These are phyloP conservation scores for Dioscorea zingiberensis DNA, from an alignment of 106 monocot species.

Conservation along the genomic window DNA sequence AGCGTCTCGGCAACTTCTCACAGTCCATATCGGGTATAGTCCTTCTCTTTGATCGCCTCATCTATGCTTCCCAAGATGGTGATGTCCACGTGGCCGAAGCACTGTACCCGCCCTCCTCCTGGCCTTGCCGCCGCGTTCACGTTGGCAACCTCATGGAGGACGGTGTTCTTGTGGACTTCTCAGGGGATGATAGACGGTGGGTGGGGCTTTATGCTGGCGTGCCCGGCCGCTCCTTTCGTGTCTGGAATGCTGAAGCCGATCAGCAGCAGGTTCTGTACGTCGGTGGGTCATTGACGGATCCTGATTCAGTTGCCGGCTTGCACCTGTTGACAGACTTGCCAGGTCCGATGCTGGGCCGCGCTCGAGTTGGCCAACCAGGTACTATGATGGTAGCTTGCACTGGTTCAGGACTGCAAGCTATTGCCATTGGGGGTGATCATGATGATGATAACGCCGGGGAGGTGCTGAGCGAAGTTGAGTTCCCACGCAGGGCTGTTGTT, in stretches of 20 bases:
- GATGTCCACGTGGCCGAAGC: slow-evolving; percentile 29
- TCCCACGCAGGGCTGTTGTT: slow-evolving; percentile 5
- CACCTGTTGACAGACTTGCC: slow-evolving; percentile 32
- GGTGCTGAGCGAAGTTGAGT: slow-evolving; percentile 8
- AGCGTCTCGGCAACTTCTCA: slow-evolving; percentile 33
- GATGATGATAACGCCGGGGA: slow-evolving; percentile 11
- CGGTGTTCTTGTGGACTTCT: slow-evolving; percentile 50
- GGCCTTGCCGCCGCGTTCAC: slow-evolving; percentile 16
- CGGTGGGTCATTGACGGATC: slow-evolving; percentile 43
- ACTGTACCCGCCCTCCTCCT: background rate
- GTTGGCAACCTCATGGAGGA: slow-evolving; percentile 50
- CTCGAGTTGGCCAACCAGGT: slow-evolving; percentile 16
- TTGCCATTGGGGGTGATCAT: no score
- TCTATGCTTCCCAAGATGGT: slow-evolving; percentile 20
- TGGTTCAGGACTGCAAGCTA: slow-evolving; percentile 17
- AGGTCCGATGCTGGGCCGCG: slow-evolving; percentile 19
- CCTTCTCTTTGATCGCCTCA: slow-evolving; percentile 12
- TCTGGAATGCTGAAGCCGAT: slow-evolving; percentile 40
- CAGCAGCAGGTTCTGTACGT: slow-evolving; percentile 28
- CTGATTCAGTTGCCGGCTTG: slow-evolving; percentile 46
- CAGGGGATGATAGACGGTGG: slow-evolving; percentile 26
- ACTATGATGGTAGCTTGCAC: slow-evolving; percentile 23
- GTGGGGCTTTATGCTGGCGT: slow-evolving; percentile 62
- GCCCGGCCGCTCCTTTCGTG: slow-evolving; percentile 41
- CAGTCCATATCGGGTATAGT: slow-evolving; percentile 25